phyloP scores from a whole-genome alignment of 768 basidiomycete species.

The Kwoniella europaea region DNA sequence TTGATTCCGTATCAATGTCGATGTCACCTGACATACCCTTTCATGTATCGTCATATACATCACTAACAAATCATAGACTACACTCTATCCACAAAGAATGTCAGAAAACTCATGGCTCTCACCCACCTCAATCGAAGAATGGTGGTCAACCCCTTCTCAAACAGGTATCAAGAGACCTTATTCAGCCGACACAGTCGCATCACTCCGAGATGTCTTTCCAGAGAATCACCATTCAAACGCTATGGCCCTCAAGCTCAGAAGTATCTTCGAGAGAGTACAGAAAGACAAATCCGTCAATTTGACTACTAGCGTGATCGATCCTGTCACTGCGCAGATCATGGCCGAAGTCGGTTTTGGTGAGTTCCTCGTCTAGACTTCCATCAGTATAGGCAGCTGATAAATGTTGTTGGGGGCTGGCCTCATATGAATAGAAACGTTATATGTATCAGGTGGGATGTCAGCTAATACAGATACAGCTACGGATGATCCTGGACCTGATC shows the following conservation, averaged over 20 bases:
- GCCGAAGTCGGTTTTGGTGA: slow-evolving; percentile 60
- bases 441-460: slow-evolving; percentile 91
- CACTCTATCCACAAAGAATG: slow-evolving; percentile 3
- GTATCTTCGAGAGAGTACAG: slow-evolving; percentile 68
- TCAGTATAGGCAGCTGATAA: not conserved
- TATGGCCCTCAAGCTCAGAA: slow-evolving; percentile 85
- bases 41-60: too few relatives aligned
- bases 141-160: slow-evolving; percentile 79
- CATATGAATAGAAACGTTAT: slow-evolving; percentile 68
- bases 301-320: slow-evolving; percentile 92
- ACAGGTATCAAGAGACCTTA: slow-evolving; percentile 76
- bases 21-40: too few relatives aligned
- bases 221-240: slow-evolving; percentile 76
- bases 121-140: slow-evolving; percentile 60
- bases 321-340: slow-evolving; percentile 61
- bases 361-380: not conserved
- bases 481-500: slow-evolving; percentile 20
- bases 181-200: slow-evolving; percentile 74
- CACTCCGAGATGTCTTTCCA: slow-evolving; percentile 86
- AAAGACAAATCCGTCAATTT: slow-evolving; percentile 73
- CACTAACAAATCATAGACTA: too few relatives aligned
- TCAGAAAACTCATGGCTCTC: slow-evolving; percentile 20
- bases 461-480: slow-evolving; percentile 60
- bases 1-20: too few relatives aligned
- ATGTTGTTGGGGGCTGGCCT: too few relatives aligned